Evolutionary conservation across 2,329 filamentous ascomycete genomes (phyloP).

Genomic region (Colletotrichum coccodes): DNA sequence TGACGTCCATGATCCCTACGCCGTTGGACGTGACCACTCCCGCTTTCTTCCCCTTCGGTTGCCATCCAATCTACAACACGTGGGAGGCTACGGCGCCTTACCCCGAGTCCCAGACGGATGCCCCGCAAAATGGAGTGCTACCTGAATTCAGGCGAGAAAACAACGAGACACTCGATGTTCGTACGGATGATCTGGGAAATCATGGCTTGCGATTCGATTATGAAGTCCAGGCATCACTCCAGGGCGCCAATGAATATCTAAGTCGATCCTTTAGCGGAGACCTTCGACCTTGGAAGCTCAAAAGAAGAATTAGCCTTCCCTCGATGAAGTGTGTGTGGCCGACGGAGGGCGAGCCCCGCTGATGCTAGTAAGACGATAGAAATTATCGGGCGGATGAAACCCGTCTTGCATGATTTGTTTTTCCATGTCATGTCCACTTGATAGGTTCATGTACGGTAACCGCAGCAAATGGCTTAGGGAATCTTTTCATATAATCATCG

Average conservation of each 20-base stretch:
- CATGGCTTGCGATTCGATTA: constrained; percentile 18
- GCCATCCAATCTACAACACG: constrained; percentile 11
- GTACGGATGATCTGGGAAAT: constrained; percentile 11
- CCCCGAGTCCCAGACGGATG: background rate
- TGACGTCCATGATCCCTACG: constrained; percentile 33
- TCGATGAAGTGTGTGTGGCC: constrained; percentile 41
- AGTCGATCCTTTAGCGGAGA: background rate
- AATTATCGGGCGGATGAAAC: background rate
- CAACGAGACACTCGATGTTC: background rate
- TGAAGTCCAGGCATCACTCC: background rate
- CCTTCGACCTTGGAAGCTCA: background rate
- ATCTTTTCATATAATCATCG: constrained; percentile 7
- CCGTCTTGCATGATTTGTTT: background rate
- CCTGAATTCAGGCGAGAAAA: background rate
- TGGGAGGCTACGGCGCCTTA: background rate
- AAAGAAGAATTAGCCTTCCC: constrained; percentile 47
- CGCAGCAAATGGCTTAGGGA: constrained; percentile 4
- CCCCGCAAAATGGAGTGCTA: background rate
- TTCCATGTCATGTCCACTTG: background rate
- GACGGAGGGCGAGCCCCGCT: background rate
- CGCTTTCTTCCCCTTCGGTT: constrained; percentile 43
- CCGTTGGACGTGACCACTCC: constrained; percentile 41
- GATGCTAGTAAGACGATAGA: background rate
- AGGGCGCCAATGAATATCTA: background rate
- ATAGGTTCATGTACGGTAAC: background rate